Percentiles rank a stretch among this genome's conserved stretches.
phyloP scores from a whole-genome alignment of 2,329 filamentous ascomycete genomes.

The Drechslerella dactyloides region DNA sequence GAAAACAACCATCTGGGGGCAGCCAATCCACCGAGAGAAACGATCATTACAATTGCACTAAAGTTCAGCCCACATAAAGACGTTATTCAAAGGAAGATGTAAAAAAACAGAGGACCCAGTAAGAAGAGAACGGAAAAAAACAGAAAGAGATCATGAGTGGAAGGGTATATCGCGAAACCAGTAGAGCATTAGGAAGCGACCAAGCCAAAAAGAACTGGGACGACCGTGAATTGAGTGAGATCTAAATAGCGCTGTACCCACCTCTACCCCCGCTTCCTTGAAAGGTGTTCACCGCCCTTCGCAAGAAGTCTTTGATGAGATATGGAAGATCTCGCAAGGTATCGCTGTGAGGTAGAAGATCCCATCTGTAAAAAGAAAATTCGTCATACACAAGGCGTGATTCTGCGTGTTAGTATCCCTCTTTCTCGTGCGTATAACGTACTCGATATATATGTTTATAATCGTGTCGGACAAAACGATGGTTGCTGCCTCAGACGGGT shows the following conservation, averaged over 20 bases:
- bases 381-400: conserved; percentile 32
- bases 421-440: conserved; percentile 34
- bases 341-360: conserved; percentile 89
- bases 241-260: conserved; percentile 89
- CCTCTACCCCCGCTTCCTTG: conserved; percentile 78
- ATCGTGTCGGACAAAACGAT: conserved; percentile 27
- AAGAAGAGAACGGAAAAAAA: conserved; percentile 10
- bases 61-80: conserved; percentile 42
- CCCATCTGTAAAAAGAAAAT: conserved; percentile 68
- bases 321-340: conserved; percentile 91
- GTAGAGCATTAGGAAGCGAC: conserved; percentile 14
- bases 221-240: conserved; percentile 11
- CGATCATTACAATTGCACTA: conserved; percentile 51
- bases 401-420: conserved; percentile 50
- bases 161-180: conserved; percentile 40
- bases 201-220: conserved; percentile 10
- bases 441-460: conserved; percentile 36
- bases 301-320: conserved; percentile 83
- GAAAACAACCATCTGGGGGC: conserved; percentile 30
- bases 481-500: conserved; percentile 43
- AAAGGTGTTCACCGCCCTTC: conserved; percentile 79
- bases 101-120: not conserved
- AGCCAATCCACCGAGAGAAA: conserved; percentile 46
- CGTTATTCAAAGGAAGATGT: conserved; percentile 40
- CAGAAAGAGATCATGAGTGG: conserved; percentile 13